These are phyloP conservation scores for sunflower (Helianthus annuus) DNA, from an alignment of 129 eudicot genomes.

Conservation along the genomic window DNA sequence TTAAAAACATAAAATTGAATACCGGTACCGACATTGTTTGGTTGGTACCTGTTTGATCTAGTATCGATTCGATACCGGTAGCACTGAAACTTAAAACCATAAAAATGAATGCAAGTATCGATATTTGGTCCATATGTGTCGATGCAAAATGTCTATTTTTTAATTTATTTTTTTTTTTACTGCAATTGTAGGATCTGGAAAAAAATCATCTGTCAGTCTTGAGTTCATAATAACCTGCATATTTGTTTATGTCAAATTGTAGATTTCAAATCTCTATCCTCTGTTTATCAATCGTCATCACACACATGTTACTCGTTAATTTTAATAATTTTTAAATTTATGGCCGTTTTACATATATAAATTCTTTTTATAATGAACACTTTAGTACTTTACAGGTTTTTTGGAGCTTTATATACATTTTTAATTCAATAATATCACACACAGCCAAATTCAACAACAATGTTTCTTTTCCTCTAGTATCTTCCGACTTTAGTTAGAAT, in stretches of 20 bases:
- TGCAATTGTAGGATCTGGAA: not conserved
- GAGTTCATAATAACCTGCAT: not conserved
- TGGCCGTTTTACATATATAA: not conserved
- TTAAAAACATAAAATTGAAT: too few relatives aligned
- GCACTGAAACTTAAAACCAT: too few relatives aligned
- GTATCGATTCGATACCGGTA: too few relatives aligned
- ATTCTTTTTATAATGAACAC: conserved; percentile 3
- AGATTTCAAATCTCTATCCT: conserved; percentile 18
- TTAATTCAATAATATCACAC: not conserved
- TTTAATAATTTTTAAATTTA: not conserved
- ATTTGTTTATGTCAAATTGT: conserved; percentile 13
- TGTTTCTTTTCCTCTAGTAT: not conserved
- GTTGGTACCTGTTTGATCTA: too few relatives aligned
- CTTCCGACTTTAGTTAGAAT: too few relatives aligned
- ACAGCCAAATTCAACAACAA: not conserved
- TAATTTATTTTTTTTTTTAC: too few relatives aligned
- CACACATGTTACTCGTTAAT: not conserved
- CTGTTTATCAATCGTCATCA: not conserved
- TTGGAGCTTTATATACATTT: not conserved
- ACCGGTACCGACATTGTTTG: too few relatives aligned
- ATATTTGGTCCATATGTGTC: too few relatives aligned
- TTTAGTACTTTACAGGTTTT: not conserved
- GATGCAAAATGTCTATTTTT: too few relatives aligned
- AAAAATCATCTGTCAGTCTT: not conserved
- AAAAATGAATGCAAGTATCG: too few relatives aligned